phyloP scores from a whole-genome alignment of 2,329 filamentous ascomycete species.

The Metarhizium robertsii region DNA sequence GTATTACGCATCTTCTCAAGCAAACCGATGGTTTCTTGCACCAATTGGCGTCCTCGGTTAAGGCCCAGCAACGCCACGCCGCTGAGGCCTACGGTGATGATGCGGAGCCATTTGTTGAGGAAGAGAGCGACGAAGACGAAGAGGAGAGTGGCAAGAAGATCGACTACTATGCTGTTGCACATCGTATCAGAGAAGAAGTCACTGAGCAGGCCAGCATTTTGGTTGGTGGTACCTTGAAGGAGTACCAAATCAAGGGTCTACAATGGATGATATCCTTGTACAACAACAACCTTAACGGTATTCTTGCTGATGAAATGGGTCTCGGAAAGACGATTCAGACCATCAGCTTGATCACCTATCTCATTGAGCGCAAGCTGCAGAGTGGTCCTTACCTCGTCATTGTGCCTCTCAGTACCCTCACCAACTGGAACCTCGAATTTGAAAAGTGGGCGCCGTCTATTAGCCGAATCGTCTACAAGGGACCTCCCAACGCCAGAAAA shows the following conservation, averaged over 20 bases:
- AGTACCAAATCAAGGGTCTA: slow-evolving; percentile 96
- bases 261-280: slow-evolving; percentile 99
- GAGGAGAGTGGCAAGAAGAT: slow-evolving; percentile 71
- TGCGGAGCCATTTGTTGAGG: slow-evolving; percentile 39
- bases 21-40: slow-evolving; percentile 97
- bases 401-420: slow-evolving; percentile 90
- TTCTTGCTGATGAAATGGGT: slow-evolving; percentile 98
- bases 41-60: slow-evolving; percentile 89
- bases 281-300: slow-evolving; percentile 99
- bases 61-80: slow-evolving; percentile 80
- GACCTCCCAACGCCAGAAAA: slow-evolving; percentile 79
- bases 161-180: slow-evolving; percentile 97
- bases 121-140: slow-evolving; percentile 60
- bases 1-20: slow-evolving; percentile 93
- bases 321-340: slow-evolving; percentile 99
- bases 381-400: slow-evolving; percentile 91
- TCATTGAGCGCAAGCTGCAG: slow-evolving; percentile 92
- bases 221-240: slow-evolving; percentile 87
- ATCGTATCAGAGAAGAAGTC: slow-evolving; percentile 90
- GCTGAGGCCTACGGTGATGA: slow-evolving; percentile 69
- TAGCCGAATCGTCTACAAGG: slow-evolving; percentile 88
- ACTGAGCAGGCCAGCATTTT: slow-evolving; percentile 73
- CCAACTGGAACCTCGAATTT: slow-evolving; percentile 98
- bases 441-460: slow-evolving; percentile 97
- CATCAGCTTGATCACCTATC: slow-evolving; percentile 92